These are phyloP conservation scores for Clitocybe nebularis DNA, from an alignment of 1,284 basidiomycete genomes.

Conservation along the genomic window DNA sequence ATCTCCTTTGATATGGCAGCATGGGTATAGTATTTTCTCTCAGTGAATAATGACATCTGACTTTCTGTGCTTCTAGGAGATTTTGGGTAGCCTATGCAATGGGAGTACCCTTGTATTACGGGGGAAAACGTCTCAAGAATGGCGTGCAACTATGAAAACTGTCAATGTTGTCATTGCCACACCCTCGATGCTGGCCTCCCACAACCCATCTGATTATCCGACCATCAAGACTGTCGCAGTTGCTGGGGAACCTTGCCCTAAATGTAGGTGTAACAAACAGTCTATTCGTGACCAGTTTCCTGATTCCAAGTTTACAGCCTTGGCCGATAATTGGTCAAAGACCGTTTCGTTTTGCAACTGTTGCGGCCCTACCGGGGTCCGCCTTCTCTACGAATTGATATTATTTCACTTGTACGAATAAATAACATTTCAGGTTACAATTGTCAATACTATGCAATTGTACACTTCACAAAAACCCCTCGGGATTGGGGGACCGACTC, in stretches of 20 bases:
- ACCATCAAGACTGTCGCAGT: constrained; percentile 54
- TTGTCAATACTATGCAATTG: constrained; percentile 47
- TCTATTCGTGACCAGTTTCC: background rate
- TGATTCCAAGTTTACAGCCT: constrained; percentile 23
- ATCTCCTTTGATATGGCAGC: constrained; percentile 64
- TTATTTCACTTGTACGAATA: no score
- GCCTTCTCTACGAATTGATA: no score
- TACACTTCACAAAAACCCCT: constrained; percentile 39
- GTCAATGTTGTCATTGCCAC: constrained; percentile 56
- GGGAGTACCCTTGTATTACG: constrained; percentile 55
- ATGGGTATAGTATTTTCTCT: no score
- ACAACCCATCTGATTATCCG: constrained; percentile 53
- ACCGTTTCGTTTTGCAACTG: constrained; percentile 45
- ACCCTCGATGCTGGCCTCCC: constrained; percentile 48
- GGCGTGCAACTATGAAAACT: constrained; percentile 52
- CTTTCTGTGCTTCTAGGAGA: no score
- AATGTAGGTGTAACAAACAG: constrained; percentile 31
- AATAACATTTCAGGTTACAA: no score
- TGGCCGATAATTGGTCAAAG: constrained; percentile 47
- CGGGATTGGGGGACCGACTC: constrained; percentile 46
- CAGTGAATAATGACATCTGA: no score
- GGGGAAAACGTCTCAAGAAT: constrained; percentile 55
- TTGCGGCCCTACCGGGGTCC: constrained; percentile 47
- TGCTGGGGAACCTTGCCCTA: constrained; percentile 57
- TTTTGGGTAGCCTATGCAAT: constrained; percentile 51